Percentiles rank a stretch among this genome's conserved stretches.
These are phyloP conservation scores for Herpetomonas samuelpessoai DNA, from an alignment of 208 protist species.

Conservation along the genomic window DNA sequence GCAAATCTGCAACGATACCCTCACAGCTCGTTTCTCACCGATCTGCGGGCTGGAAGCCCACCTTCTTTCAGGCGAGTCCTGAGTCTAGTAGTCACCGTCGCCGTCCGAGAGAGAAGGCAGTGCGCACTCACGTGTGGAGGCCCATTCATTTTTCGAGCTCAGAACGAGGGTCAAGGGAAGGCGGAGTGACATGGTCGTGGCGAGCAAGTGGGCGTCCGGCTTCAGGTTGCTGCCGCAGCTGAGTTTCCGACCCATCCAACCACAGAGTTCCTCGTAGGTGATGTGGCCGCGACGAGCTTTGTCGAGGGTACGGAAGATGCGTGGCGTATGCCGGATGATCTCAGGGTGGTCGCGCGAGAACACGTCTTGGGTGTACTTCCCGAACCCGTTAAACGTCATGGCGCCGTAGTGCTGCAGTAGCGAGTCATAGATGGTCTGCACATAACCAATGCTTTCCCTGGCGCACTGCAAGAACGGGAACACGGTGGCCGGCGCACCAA, in stretches of 20 bases:
- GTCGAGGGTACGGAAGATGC: conserved; percentile 83
- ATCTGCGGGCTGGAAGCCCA: too few relatives aligned
- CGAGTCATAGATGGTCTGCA: conserved; percentile 50
- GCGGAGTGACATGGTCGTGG: conserved; percentile 71
- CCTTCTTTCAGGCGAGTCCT: neutral
- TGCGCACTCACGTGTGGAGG: conserved; percentile 27
- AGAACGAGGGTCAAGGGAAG: conserved; percentile 64
- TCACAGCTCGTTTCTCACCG: too few relatives aligned
- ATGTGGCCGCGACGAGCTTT: conserved; percentile 66
- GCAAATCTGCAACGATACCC: too few relatives aligned
- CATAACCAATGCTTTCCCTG: conserved; percentile 68
- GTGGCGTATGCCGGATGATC: conserved; percentile 62
- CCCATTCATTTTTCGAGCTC: conserved; percentile 60
- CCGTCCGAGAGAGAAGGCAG: conserved; percentile 56
- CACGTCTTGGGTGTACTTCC: conserved; percentile 53
- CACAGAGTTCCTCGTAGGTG: conserved; percentile 83
- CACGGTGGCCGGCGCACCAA: conserved; percentile 81
- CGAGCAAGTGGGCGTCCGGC: conserved; percentile 68
- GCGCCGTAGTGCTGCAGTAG: conserved; percentile 57
- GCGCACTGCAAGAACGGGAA: conserved; percentile 82
- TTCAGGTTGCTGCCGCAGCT: conserved; percentile 58
- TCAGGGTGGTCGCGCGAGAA: conserved; percentile 63
- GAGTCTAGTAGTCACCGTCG: conserved; percentile 49
- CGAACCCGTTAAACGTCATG: conserved; percentile 62
- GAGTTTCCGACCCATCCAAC: conserved; percentile 82